Base-by-base conservation (phyloP, 1,284 basidiomycete species). In the Phellinidium pouzarii region DNA sequence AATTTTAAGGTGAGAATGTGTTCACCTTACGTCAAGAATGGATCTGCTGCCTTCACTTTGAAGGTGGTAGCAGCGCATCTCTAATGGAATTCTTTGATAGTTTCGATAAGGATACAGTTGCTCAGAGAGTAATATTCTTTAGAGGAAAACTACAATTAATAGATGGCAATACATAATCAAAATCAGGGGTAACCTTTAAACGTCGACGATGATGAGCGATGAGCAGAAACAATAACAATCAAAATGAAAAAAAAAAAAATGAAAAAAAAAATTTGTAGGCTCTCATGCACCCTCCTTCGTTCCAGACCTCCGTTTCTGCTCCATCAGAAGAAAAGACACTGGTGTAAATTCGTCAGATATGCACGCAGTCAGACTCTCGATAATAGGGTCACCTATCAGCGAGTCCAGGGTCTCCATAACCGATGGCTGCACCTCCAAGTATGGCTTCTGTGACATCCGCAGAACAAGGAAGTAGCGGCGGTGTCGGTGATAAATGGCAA, bases 401-500 rank as follows among this genome's bases (percentile, higher is more conserved):
- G 66, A 62, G 49, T 74, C 71, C 44, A 72, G 42, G 4, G 67
- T 68, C 26, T 68, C 66, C 49, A 68, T 50, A n/a, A 64, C 59
- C 11, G 63, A 60, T 26, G 63, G 58, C 43, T 71, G 66, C 22
- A 74, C 57, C 49, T 73, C 72, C 36, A 74, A 52, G 56, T 66
- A 71, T 17, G 70, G 69, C 11, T 65, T 58, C 36, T 66, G 64
- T 22, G 67, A 71, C 60, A 74, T 67, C 48, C 61, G 59, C 9
- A 72, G 63, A 4, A 74, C 61, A 26, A 63, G 58, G 53, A 70
- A 48, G 56, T 65, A 65, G 6, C 74, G 65, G 54, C 66, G 68
- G 59, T 72, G 65, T 38, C 59, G 64, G 55, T 68, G 61, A 55
- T 68, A 73, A 14, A 65, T 63, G 4, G 66, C 73, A 14, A 74